Evolutionary conservation across 2,329 filamentous ascomycete species (phyloP).

Genomic region (Calonectria crousiana): DNA sequence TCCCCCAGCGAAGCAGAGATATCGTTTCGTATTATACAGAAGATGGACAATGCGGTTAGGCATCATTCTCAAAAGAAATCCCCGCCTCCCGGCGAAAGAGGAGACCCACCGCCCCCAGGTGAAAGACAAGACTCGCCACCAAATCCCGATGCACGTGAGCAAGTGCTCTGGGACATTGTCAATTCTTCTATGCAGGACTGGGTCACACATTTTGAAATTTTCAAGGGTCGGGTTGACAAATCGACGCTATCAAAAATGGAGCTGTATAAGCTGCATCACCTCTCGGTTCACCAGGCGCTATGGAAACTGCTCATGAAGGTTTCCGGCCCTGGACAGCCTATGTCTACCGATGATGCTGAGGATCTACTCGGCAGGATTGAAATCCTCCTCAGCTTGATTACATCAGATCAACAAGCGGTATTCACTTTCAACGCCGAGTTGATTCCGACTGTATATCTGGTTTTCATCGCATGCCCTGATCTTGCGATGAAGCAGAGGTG

Average conservation of each 20-base stretch:
- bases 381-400: background rate
- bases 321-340: background rate
- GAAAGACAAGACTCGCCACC: background rate
- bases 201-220: constrained; percentile 7
- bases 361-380: background rate
- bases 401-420: background rate
- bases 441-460: background rate
- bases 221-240: background rate
- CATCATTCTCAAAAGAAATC: background rate
- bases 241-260: background rate
- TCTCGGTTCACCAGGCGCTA: background rate
- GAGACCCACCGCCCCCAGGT: background rate
- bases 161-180: background rate
- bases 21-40: background rate
- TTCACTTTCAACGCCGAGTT: constrained; percentile 6
- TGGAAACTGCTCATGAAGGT: background rate
- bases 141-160: background rate
- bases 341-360: background rate
- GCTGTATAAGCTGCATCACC: background rate
- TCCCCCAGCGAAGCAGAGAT: background rate
- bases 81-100: background rate
- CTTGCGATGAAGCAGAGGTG: background rate
- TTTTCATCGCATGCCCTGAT: background rate
- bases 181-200: constrained; percentile 5
- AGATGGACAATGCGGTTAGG: background rate